These are phyloP conservation scores for Mycena metata DNA, from an alignment of 768 basidiomycete species.

Conservation along the genomic window DNA sequence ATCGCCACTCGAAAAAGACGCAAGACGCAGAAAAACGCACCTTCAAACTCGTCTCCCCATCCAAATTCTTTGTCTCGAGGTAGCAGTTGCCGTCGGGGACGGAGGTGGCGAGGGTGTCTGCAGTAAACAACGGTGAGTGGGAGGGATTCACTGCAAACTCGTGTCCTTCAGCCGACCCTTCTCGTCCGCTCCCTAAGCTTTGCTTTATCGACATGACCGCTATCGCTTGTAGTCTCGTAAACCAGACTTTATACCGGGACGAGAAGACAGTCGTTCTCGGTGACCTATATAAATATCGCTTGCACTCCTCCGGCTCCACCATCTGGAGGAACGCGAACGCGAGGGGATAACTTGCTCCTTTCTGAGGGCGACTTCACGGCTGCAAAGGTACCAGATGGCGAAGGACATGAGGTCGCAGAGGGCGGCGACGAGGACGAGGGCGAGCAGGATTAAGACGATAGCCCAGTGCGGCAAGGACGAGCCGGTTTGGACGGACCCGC, in stretches of 20 bases:
- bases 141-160: too few species aligned
- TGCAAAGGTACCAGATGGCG: slow-evolving; percentile 75
- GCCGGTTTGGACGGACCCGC: slow-evolving; percentile 61
- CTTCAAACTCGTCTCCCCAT: slow-evolving; percentile 98
- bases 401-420: slow-evolving; percentile 76
- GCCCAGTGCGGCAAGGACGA: slow-evolving; percentile 86
- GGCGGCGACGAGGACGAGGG: slow-evolving; percentile 82
- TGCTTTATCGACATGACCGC: too few species aligned
- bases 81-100: slow-evolving; percentile 94
- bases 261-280: too few species aligned
- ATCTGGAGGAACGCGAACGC: slow-evolving; percentile 57
- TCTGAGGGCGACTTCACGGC: slow-evolving; percentile 52
- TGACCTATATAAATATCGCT: too few species aligned
- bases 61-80: slow-evolving; percentile 97
- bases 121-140: too few species aligned
- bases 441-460: slow-evolving; percentile 88
- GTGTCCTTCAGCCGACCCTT: too few species aligned
- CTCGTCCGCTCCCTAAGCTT: too few species aligned
- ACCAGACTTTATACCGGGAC: too few species aligned
- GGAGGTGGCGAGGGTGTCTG: slow-evolving; percentile 89
- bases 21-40: too few species aligned
- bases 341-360: slow-evolving; percentile 73
- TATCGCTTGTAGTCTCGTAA: too few species aligned
- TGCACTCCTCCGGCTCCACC: slow-evolving; percentile 8
- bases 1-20: too few species aligned